Conservation (phyloP, 2,329 filamentous ascomycete genomes). For the Exophiala bonariae region DNA sequence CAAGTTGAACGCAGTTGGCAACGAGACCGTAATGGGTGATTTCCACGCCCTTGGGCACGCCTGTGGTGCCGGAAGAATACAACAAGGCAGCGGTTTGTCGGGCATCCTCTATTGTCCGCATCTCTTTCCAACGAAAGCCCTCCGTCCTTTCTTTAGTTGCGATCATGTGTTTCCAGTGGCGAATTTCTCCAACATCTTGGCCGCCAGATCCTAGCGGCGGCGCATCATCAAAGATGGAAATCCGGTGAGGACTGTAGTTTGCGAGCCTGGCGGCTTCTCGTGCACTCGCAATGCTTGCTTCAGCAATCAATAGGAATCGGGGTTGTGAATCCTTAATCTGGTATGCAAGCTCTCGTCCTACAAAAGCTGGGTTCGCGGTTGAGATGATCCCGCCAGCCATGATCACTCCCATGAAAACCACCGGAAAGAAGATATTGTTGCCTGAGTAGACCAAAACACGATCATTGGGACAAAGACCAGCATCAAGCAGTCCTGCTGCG, state of each 20-base stretch:
- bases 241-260: neutral
- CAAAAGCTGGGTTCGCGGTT: slow-evolving; percentile 66
- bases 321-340: slow-evolving; percentile 59
- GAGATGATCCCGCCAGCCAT: slow-evolving; percentile 74
- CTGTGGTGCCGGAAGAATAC: slow-evolving; percentile 76
- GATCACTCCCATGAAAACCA: slow-evolving; percentile 65
- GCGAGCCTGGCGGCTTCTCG: slow-evolving; percentile 2
- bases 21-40: slow-evolving; percentile 9
- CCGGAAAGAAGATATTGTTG: slow-evolving; percentile 68
- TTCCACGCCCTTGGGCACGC: slow-evolving; percentile 62
- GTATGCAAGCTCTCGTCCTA: slow-evolving; percentile 66
- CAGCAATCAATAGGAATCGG: slow-evolving; percentile 24
- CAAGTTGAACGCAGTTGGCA: slow-evolving; percentile 23
- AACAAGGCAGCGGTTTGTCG: slow-evolving; percentile 61
- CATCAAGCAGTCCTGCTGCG: slow-evolving; percentile 60
- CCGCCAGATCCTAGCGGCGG: neutral
- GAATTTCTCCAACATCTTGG: neutral
- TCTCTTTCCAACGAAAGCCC: slow-evolving; percentile 8
- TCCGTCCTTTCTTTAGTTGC: neutral
- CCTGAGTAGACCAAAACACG: slow-evolving; percentile 67
- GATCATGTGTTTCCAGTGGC: slow-evolving; percentile 8
- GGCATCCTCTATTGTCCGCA: neutral
- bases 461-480: slow-evolving; percentile 59
- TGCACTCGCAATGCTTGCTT: slow-evolving; percentile 3
- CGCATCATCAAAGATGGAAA: slow-evolving; percentile 10